These are phyloP conservation scores for Thermochaetoides thermophila DNA, from an alignment of 495 filamentous ascomycete species.

Conservation along the genomic window DNA sequence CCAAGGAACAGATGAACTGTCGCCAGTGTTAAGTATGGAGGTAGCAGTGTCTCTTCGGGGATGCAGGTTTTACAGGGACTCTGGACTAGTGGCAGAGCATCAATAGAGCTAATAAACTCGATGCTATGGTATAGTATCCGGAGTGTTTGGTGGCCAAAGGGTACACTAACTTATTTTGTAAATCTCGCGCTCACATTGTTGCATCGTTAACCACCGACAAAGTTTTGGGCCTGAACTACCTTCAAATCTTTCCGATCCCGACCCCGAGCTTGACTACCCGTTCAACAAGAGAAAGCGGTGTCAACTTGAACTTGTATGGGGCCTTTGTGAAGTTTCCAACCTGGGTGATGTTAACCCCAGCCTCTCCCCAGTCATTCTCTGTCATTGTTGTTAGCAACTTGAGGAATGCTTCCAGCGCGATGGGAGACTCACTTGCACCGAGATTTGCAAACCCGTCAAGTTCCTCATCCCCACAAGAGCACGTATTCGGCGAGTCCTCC, in stretches of 20 bases:
- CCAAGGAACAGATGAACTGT: too few relatives aligned
- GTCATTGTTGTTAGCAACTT: slow-evolving; percentile 3
- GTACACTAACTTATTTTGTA: too few relatives aligned
- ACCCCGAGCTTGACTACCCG: slow-evolving; percentile 21
- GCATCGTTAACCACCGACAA: too few relatives aligned
- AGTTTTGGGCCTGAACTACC: too few relatives aligned
- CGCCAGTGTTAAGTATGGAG: too few relatives aligned
- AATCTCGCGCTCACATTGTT: too few relatives aligned
- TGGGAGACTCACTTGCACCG: slow-evolving; percentile 20
- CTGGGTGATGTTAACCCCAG: slow-evolving; percentile 26
- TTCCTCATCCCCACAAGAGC: slow-evolving; percentile 14
- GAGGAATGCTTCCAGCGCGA: neutral
- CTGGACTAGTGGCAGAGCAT: too few relatives aligned
- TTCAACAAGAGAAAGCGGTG: slow-evolving; percentile 18
- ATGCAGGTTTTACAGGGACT: too few relatives aligned
- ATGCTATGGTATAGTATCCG: too few relatives aligned
- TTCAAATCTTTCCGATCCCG: slow-evolving; percentile 26
- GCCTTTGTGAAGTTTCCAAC: slow-evolving; percentile 26
- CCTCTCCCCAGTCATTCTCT: slow-evolving; percentile 29
- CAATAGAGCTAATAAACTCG: too few relatives aligned
- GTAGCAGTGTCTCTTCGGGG: too few relatives aligned
- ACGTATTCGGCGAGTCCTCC: slow-evolving; percentile 21
- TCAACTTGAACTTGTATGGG: slow-evolving; percentile 27
- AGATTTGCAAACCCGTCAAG: slow-evolving; percentile 21
- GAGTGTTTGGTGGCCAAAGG: too few relatives aligned